Evolutionary conservation across 345 rosid species (phyloP).

Genomic region (Salix purpurea): DNA sequence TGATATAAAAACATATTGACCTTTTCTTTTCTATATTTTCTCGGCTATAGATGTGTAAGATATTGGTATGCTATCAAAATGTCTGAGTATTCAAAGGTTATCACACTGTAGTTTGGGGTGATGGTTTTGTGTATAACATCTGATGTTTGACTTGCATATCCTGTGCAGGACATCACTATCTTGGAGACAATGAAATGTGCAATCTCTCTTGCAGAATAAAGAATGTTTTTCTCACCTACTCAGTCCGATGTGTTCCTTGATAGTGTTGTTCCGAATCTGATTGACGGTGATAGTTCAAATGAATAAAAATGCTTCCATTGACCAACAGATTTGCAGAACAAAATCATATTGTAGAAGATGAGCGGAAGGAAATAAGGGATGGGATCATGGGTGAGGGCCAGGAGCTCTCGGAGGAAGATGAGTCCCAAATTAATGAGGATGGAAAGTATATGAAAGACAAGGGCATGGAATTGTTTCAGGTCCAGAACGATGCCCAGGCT

Average conservation of each 20-base stretch:
- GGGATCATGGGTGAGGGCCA: conserved; percentile 37
- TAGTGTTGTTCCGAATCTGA: conserved; percentile 38
- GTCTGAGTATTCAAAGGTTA: neutral
- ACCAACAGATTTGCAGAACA: conserved; percentile 23
- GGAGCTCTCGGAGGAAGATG: conserved; percentile 44
- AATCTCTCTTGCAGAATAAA: conserved; percentile 16
- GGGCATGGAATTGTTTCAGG: conserved; percentile 12
- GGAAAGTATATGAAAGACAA: conserved; percentile 21
- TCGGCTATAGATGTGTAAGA: neutral
- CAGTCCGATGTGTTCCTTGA: conserved; percentile 12
- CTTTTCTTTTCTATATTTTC: neutral
- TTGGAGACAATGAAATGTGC: conserved; percentile 29
- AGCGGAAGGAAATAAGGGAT: conserved; percentile 27
- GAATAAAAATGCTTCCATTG: conserved; percentile 24
- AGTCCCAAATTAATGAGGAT: conserved; percentile 32
- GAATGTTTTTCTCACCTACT: conserved; percentile 13
- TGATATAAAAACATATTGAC: neutral
- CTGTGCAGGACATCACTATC: conserved; percentile 12
- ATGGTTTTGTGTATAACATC: neutral
- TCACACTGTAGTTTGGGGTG: neutral
- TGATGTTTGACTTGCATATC: neutral
- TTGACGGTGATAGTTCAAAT: conserved; percentile 32
- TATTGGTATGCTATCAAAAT: neutral
- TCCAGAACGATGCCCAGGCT: conserved; percentile 11
- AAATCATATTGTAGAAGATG: conserved; percentile 23